These are phyloP conservation scores for Malassezia pachydermatis DNA, from an alignment of 1,284 basidiomycete species.

Conservation along the genomic window DNA sequence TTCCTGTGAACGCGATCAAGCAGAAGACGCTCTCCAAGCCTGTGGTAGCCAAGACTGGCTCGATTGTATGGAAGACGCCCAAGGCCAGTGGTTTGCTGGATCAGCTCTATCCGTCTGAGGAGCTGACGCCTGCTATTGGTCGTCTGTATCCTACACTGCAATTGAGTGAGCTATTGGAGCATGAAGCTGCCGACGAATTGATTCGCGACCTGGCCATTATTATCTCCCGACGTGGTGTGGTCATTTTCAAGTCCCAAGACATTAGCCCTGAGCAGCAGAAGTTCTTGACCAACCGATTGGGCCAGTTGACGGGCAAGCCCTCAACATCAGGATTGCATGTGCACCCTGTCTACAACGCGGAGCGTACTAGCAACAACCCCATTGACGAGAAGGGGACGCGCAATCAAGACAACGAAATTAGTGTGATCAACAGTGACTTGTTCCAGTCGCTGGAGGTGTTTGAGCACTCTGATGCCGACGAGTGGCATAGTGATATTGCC, in stretches of 20 bases:
- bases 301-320: slow-evolving; percentile 57
- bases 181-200: slow-evolving; percentile 51
- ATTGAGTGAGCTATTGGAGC: slow-evolving; percentile 49
- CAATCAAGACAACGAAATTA: slow-evolving; percentile 31
- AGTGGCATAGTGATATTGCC: slow-evolving; percentile 55
- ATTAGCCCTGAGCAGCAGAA: slow-evolving; percentile 52
- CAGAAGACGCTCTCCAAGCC: no score
- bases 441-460: slow-evolving; percentile 5
- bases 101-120: slow-evolving; percentile 16
- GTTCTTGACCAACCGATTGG: slow-evolving; percentile 53
- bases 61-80: no score
- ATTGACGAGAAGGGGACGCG: slow-evolving; percentile 19
- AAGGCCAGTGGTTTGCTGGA: slow-evolving; percentile 23
- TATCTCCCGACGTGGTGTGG: slow-evolving; percentile 59
- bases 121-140: slow-evolving; percentile 49
- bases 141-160: slow-evolving; percentile 51
- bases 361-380: slow-evolving; percentile 32
- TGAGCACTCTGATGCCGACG: slow-evolving; percentile 7
- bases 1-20: no score
- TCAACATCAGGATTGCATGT: slow-evolving; percentile 55
- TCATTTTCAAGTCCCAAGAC: slow-evolving; percentile 60
- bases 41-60: no score
- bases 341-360: slow-evolving; percentile 58
- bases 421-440: slow-evolving; percentile 25
- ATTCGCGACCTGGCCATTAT: slow-evolving; percentile 54